Evolutionary conservation across 2,329 filamentous ascomycete genomes (phyloP).

Genomic region (Exophiala sideris): DNA sequence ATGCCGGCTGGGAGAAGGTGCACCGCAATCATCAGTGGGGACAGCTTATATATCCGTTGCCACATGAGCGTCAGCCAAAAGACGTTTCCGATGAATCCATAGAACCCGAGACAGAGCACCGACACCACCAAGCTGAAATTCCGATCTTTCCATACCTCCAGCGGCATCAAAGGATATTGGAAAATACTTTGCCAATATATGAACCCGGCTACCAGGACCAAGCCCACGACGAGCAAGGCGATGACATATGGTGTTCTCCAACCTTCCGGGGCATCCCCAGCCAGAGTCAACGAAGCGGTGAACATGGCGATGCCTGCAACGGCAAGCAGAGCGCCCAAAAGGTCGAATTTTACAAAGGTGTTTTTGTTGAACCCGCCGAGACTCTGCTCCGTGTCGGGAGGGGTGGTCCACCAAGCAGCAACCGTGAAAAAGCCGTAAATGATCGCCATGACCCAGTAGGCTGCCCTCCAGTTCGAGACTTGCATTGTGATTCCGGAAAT

Average conservation of each 20-base stretch:
- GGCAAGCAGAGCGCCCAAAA: constrained; percentile 58
- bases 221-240: constrained; percentile 58
- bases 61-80: constrained; percentile 67
- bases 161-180: constrained; percentile 50
- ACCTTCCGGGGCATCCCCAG: constrained; percentile 56
- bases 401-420: constrained; percentile 60
- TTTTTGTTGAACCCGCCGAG: constrained; percentile 42
- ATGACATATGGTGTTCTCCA: constrained; percentile 64
- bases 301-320: constrained; percentile 65
- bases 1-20: constrained; percentile 65
- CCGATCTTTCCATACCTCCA: constrained; percentile 52
- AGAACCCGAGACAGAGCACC: constrained; percentile 58
- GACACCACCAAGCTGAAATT: constrained; percentile 63
- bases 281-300: constrained; percentile 58
- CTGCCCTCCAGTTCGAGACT: constrained; percentile 61
- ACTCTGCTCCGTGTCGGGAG: constrained; percentile 51
- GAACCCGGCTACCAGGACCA: constrained; percentile 56
- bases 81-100: constrained; percentile 58
- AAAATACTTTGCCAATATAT: constrained; percentile 60
- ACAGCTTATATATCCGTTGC: constrained; percentile 54
- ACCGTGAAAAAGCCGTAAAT: constrained; percentile 60
- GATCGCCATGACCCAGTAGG: constrained; percentile 61
- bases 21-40: constrained; percentile 58
- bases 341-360: constrained; percentile 58
- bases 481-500: constrained; percentile 61